These are phyloP conservation scores for Pseudogymnoascus sp. DNA, from an alignment of 2,329 filamentous ascomycete genomes.

Conservation along the genomic window DNA sequence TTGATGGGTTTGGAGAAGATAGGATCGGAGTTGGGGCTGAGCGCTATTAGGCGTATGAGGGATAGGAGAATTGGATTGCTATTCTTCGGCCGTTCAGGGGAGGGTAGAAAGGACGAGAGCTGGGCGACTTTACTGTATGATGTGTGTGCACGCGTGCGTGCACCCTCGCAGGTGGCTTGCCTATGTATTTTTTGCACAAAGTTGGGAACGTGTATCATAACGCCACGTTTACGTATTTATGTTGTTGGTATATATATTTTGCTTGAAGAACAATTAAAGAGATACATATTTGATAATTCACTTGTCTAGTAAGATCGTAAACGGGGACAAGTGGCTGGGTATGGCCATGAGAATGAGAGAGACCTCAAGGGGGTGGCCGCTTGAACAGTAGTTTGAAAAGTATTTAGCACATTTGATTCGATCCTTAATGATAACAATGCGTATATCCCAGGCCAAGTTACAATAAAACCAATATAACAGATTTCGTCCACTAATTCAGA, in stretches of 20 bases:
- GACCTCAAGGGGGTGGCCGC: neutral
- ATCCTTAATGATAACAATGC: neutral
- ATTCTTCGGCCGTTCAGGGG: neutral
- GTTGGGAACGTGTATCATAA: slow-evolving; percentile 4
- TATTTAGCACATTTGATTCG: neutral
- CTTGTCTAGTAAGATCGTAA: neutral
- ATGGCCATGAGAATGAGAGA: neutral
- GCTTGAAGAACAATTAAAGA: neutral
- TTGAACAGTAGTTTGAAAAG: neutral
- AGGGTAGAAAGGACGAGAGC: neutral
- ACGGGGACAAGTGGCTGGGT: neutral
- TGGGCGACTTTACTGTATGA: neutral
- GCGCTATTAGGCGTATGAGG: neutral
- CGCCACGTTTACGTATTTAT: slow-evolving; percentile 4
- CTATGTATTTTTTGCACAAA: neutral
- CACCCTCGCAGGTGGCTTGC: neutral
- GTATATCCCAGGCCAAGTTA: neutral
- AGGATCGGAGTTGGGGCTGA: neutral
- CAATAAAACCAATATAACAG: neutral
- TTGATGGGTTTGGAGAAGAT: neutral
- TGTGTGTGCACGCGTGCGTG: neutral
- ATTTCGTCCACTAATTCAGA: neutral
- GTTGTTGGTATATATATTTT: neutral
- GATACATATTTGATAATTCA: neutral
- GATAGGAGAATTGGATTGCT: neutral